These are phyloP conservation scores for Cenococcum geophilum DNA, from an alignment of 495 filamentous ascomycete genomes.

Conservation along the genomic window DNA sequence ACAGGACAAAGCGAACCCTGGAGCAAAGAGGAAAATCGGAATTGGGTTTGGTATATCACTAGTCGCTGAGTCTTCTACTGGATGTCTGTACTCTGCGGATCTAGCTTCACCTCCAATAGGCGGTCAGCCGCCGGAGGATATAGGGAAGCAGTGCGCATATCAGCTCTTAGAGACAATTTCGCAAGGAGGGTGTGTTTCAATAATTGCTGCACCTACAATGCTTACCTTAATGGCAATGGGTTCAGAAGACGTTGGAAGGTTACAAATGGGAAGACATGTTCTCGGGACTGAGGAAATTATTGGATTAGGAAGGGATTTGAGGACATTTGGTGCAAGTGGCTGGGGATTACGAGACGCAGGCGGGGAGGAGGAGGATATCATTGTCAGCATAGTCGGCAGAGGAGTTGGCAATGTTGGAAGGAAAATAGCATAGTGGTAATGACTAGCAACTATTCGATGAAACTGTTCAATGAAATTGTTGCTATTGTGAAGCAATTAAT, in stretches of 20 bases:
- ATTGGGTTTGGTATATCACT: slow-evolving; percentile 87
- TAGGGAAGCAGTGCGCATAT: slow-evolving; percentile 79
- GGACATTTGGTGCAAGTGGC: slow-evolving; percentile 72
- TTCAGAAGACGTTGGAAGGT: slow-evolving; percentile 61
- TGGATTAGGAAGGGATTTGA: slow-evolving; percentile 72
- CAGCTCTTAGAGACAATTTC: slow-evolving; percentile 79
- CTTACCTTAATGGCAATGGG: slow-evolving; percentile 96
- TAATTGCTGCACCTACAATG: slow-evolving; percentile 60
- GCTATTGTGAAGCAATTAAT: neutral
- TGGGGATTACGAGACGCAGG: slow-evolving; percentile 77
- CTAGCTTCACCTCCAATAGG: slow-evolving; percentile 73
- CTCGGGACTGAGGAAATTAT: slow-evolving; percentile 73
- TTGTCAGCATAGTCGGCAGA: slow-evolving; percentile 85
- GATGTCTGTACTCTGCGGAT: slow-evolving; percentile 81
- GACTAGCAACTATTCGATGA: neutral
- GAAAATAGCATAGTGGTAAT: slow-evolving; percentile 64
- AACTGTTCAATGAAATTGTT: neutral
- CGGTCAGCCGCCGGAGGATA: slow-evolving; percentile 78
- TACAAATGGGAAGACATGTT: slow-evolving; percentile 66
- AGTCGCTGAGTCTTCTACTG: slow-evolving; percentile 84
- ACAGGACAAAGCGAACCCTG: slow-evolving; percentile 53
- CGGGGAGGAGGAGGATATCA: slow-evolving; percentile 64
- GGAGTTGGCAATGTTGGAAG: slow-evolving; percentile 94
- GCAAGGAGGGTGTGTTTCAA: slow-evolving; percentile 74
- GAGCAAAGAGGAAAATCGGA: slow-evolving; percentile 61